phyloP scores from a whole-genome alignment of 169 alveolate species.

The Plasmodium vinckei region DNA sequence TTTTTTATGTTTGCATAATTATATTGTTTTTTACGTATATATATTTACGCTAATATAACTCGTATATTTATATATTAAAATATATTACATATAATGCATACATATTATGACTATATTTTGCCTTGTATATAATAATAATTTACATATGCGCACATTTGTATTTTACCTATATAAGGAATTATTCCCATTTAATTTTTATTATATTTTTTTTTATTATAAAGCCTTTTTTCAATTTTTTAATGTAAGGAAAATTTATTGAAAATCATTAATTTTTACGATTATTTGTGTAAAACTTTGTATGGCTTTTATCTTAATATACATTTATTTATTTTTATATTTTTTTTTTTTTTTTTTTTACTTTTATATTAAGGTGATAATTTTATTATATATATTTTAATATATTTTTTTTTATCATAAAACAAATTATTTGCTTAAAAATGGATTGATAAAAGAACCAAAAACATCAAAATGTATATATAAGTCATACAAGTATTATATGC shows the following conservation, averaged over 20 bases:
- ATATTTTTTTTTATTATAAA: slow-evolving; percentile 2
- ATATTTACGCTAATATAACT: background rate
- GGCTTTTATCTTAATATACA: background rate
- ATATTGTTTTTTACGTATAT: background rate
- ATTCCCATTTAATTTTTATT: background rate
- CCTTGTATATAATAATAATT: background rate
- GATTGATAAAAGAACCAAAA: slow-evolving; percentile 2
- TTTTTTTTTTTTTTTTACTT: background rate
- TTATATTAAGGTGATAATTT: background rate
- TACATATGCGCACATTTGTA: background rate
- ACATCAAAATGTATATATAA: background rate
- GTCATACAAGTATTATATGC: background rate
- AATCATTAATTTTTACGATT: background rate
- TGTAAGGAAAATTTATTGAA: slow-evolving; percentile 1
- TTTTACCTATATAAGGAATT: background rate
- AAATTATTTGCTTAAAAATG: slow-evolving; percentile 3
- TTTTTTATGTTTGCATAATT: background rate
- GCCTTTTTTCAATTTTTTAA: slow-evolving; percentile 6
- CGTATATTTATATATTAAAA: background rate
- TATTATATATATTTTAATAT: background rate
- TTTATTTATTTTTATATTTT: slow-evolving; percentile 1
- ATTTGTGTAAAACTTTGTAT: slow-evolving; percentile 12
- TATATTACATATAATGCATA: background rate
- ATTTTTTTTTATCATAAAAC: background rate
- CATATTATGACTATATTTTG: slow-evolving; percentile 1